A percentile compares a stretch with the other conserved stretches of the same genome.
Conservation (phyloP, 768 basidiomycete species). For the Lactarius quietus region DNA sequence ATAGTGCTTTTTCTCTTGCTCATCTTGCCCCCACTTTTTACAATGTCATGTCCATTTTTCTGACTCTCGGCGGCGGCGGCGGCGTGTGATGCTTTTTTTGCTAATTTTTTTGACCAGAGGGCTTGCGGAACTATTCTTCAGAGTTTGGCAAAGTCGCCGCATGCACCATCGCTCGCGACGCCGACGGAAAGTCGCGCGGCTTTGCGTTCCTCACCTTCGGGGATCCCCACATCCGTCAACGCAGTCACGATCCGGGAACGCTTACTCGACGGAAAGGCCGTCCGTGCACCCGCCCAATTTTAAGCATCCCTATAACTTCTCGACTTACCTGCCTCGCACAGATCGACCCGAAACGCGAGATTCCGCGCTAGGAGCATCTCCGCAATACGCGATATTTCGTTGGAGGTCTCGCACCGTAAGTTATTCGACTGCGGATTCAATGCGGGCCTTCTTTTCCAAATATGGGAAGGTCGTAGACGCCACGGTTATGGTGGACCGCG, state of each 20-base stretch:
- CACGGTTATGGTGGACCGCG: conserved; percentile 91
- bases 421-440: conserved; percentile 91
- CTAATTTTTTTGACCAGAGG: conserved; percentile 44
- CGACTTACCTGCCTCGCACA: conserved; percentile 33
- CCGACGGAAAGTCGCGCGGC: conserved; percentile 88
- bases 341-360: conserved; percentile 99
- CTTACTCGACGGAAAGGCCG: conserved; percentile 94
- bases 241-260: conserved; percentile 95
- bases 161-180: conserved; percentile 98
- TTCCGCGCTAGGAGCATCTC: conserved; percentile 93
- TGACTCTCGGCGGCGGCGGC: conserved; percentile 40
- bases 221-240: conserved; percentile 74
- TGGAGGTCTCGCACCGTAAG: conserved; percentile 88
- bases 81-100: conserved; percentile 17
- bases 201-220: conserved; percentile 81
- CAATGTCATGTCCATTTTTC: conserved; percentile 34
- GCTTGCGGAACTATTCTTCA: conserved; percentile 81
- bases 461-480: conserved; percentile 93
- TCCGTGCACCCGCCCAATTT: conserved; percentile 43
- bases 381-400: conserved; percentile 94
- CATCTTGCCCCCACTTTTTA: neutral
- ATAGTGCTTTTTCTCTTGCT: conserved; percentile 60
- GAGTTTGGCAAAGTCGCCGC: conserved; percentile 97
- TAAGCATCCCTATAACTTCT: neutral
- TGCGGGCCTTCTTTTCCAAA: conserved; percentile 90